These are phyloP conservation scores for sweet orange (Citrus sinensis) DNA, from an alignment of 345 rosid species.

Conservation along the genomic window DVS_A1.0 CM039163.1:39406501-39407000, in stretches of 20 bases:
- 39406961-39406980: no score
- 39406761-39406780: constrained; percentile 23
- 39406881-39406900: no score
- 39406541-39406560: not conserved
- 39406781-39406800: constrained; percentile 22
- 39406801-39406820: constrained; percentile 26
- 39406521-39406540: not conserved
- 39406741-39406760: constrained; percentile 29
- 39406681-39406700: not conserved
- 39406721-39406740: constrained; percentile 5
- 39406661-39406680: constrained; percentile 29
- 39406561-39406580: not conserved
- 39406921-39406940: no score
- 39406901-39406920: no score
- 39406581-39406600: constrained; percentile 26
- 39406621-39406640: constrained; percentile 2
- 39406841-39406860: no score
- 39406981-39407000: no score
- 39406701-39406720: constrained; percentile 41
- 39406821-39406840: constrained; percentile 6
- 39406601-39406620: constrained; percentile 16
- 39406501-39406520: no score
- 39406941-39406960: no score
- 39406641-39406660: constrained; percentile 25
- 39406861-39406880: no score